These are phyloP conservation scores for Aspergillus leporis DNA, from an alignment of 495 filamentous ascomycete species.

Conservation along the genomic window DNA sequence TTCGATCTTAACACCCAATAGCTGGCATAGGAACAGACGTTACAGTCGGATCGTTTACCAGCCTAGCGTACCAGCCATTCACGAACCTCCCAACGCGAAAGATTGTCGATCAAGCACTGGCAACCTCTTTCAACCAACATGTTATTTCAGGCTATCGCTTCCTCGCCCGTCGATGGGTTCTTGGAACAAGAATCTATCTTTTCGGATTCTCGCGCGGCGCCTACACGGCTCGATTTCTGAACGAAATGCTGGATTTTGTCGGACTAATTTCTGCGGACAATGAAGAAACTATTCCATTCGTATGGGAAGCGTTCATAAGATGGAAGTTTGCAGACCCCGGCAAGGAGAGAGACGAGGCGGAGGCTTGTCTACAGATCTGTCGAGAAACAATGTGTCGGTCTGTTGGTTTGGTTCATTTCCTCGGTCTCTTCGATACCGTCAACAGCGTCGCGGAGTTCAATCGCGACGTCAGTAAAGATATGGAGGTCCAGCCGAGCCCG, in stretches of 20 bases:
- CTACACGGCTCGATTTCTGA: constrained; percentile 50
- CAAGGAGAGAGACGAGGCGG: not conserved
- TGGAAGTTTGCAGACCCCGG: constrained; percentile 15
- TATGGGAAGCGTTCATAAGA: constrained; percentile 22
- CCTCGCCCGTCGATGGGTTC: constrained; percentile 42
- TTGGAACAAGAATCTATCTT: constrained; percentile 46
- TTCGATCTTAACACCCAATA: not conserved
- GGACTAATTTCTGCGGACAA: constrained; percentile 49
- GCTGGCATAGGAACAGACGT: constrained; percentile 24
- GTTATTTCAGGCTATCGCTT: constrained; percentile 50
- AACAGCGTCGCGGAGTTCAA: constrained; percentile 33
- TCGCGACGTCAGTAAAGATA: constrained; percentile 5
- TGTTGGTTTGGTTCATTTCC: constrained; percentile 33
- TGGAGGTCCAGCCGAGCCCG: constrained; percentile 21
- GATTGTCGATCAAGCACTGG: constrained; percentile 36
- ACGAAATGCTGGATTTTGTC: constrained; percentile 45
- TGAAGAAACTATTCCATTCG: constrained; percentile 44
- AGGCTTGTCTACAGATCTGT: constrained; percentile 1
- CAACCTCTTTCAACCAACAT: constrained; percentile 44
- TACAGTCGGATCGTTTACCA: constrained; percentile 13
- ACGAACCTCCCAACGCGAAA: constrained; percentile 9
- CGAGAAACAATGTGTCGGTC: constrained; percentile 22
- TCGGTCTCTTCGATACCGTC: constrained; percentile 50
- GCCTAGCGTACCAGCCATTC: constrained; percentile 12
- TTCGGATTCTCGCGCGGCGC: constrained; percentile 53